Evolutionary conservation across 208 protist genomes (phyloP).

Genomic region (Lotmaria passim): DNA sequence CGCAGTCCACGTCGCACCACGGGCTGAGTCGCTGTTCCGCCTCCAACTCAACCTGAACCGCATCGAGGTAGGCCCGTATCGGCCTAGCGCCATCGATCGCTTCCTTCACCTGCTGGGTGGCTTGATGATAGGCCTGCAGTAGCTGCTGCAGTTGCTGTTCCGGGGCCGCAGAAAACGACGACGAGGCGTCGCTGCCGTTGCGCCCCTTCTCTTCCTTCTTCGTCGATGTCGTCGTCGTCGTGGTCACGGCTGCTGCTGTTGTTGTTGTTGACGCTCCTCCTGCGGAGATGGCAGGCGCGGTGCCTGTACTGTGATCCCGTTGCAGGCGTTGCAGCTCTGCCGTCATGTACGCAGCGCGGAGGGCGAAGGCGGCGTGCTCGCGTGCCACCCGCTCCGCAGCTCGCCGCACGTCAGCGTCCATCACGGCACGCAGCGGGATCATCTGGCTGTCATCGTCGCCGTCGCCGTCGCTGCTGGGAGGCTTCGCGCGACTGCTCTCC

Average conservation of each 20-base stretch:
- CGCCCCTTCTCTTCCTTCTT: too few relatives aligned
- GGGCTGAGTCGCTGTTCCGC: conserved; percentile 39
- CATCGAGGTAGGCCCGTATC: conserved; percentile 37
- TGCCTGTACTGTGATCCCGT: background rate
- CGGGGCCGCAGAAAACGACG: background rate
- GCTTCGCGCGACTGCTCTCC: background rate
- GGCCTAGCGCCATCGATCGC: conserved; percentile 15
- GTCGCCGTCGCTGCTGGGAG: background rate
- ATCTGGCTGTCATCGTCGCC: background rate
- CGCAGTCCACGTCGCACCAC: conserved; percentile 36
- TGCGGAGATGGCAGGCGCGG: too few relatives aligned
- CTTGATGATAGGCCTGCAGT: conserved; percentile 10
- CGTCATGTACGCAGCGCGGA: conserved; percentile 25
- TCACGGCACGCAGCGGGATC: conserved; percentile 28
- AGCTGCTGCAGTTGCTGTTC: conserved; percentile 11
- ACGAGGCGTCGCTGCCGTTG: background rate
- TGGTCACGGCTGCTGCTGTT: too few relatives aligned
- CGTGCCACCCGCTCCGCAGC: conserved; percentile 21
- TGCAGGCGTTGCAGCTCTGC: conserved; percentile 27
- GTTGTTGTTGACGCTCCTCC: too few relatives aligned
- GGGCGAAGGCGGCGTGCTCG: conserved; percentile 29
- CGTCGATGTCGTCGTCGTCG: too few relatives aligned
- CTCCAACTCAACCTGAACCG: conserved; percentile 35
- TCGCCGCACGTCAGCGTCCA: conserved; percentile 15
- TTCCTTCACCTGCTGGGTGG: conserved; percentile 21